Percentiles rank a stretch among this genome's conserved stretches.
Conservation (phyloP, 805 yeast species). For the Saturnispora bothae region DNA sequence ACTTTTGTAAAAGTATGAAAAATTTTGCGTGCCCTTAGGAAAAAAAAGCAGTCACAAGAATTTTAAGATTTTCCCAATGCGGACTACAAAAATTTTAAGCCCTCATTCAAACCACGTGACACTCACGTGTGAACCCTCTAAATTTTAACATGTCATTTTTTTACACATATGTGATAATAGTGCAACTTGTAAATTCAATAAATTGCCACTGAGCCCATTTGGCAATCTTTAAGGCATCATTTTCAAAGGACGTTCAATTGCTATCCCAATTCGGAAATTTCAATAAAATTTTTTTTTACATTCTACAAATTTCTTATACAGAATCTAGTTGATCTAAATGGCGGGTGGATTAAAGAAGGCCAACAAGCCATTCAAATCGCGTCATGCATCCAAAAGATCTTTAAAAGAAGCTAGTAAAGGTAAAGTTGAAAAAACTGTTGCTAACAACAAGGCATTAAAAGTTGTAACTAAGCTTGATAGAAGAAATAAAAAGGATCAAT, state of each 20-base stretch:
- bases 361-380: constrained; percentile 85
- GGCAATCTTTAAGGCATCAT: no score
- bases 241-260: no score
- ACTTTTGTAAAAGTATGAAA: background rate
- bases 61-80: no score
- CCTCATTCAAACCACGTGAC: constrained; percentile 2
- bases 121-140: constrained; percentile 6
- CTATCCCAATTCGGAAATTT: background rate
- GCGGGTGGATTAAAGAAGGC: constrained; percentile 76
- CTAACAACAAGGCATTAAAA: constrained; percentile 29
- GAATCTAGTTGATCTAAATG: constrained; percentile 28
- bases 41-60: constrained; percentile 5
- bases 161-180: no score
- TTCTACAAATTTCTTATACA: background rate
- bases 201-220: background rate
- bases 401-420: constrained; percentile 76
- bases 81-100: no score
- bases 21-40: background rate
- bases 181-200: no score
- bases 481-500: constrained; percentile 67
- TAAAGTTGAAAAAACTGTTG: constrained; percentile 60
- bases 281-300: background rate
- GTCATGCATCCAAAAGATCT: constrained; percentile 83
- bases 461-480: constrained; percentile 48
- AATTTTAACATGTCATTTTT: no score